These are phyloP conservation scores for Wallacemonas sp. DNA, from an alignment of 208 protist species.

Conservation along the genomic window DNA sequence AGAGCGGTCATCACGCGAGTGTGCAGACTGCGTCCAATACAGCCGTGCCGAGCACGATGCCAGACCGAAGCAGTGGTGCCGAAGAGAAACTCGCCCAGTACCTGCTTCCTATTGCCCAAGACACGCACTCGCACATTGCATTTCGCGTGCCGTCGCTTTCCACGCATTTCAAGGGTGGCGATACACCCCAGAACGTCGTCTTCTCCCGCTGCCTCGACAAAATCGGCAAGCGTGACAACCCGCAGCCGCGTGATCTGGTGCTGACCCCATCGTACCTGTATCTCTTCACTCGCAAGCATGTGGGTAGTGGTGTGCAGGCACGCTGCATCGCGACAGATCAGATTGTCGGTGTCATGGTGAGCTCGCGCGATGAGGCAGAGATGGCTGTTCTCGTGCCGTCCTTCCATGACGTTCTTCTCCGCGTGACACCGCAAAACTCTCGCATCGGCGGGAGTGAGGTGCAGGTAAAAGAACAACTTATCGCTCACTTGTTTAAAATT, in stretches of 20 bases:
- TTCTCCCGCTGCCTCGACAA: conserved; percentile 64
- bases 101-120: conserved; percentile 28
- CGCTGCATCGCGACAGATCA: conserved; percentile 41
- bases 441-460: conserved; percentile 21
- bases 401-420: conserved; percentile 67
- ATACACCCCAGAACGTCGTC: conserved; percentile 39
- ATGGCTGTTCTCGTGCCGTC: conserved; percentile 54
- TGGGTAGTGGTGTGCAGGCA: conserved; percentile 15
- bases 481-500: conserved; percentile 58
- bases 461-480: conserved; percentile 56
- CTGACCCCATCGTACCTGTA: conserved; percentile 52
- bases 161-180: conserved; percentile 37
- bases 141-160: conserved; percentile 34
- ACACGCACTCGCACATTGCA: conserved; percentile 47
- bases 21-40: too few species aligned
- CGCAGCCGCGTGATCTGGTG: conserved; percentile 49
- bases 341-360: conserved; percentile 56
- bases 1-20: neutral
- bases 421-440: conserved; percentile 33
- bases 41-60: too few species aligned
- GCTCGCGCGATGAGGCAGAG: conserved; percentile 31
- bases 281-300: conserved; percentile 37
- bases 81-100: conserved; percentile 16
- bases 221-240: conserved; percentile 49
- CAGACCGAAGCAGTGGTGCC: neutral